These are phyloP conservation scores for Eucalyptus erythrocorys DNA, from an alignment of 345 rosid genomes.

Conservation along the genomic window DNA sequence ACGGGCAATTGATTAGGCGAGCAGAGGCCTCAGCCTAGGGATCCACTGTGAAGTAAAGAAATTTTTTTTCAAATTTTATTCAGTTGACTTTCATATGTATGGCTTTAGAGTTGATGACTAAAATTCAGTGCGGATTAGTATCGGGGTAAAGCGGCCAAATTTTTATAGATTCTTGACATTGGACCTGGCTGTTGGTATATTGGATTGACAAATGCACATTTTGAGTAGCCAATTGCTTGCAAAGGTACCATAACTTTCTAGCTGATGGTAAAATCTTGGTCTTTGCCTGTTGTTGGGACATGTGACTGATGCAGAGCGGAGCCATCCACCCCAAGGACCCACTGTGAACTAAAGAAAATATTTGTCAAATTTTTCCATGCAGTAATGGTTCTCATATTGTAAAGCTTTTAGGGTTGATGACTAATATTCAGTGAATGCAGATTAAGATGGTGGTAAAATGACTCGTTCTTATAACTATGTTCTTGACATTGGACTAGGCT, in stretches of 20 bases:
- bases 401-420: background rate
- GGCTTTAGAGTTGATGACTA: background rate
- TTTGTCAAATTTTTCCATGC: background rate
- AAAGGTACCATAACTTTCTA: background rate
- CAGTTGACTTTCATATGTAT: background rate
- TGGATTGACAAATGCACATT: background rate
- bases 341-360: background rate
- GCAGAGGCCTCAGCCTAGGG: background rate
- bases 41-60: background rate
- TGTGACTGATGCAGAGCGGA: background rate
- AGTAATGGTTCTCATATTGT: background rate
- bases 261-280: background rate
- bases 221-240: background rate
- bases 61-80: background rate
- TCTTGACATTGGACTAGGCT: background rate
- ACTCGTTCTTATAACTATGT: background rate
- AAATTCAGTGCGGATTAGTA: background rate
- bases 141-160: background rate
- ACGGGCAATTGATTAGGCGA: background rate
- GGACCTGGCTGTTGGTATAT: background rate
- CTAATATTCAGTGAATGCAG: background rate
- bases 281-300: background rate
- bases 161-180: background rate
- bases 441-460: background rate
- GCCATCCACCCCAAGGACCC: background rate